These are phyloP conservation scores for Coemansia nantahalensis DNA, from an alignment of 192 early-diverging fungal species.

Conservation along the genomic window DNA sequence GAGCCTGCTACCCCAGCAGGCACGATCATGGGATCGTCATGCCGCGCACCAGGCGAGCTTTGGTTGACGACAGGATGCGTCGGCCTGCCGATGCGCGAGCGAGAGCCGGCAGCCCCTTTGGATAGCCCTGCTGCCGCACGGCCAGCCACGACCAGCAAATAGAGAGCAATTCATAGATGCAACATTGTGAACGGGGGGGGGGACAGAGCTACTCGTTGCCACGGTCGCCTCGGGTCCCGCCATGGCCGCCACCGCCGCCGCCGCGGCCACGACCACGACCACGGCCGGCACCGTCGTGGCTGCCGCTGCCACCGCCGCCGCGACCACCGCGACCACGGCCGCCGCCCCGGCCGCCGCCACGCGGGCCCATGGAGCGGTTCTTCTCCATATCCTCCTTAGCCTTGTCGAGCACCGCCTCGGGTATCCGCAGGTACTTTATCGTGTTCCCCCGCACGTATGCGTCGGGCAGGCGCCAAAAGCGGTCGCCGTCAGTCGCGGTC, in stretches of 20 bases:
- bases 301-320: constrained; percentile 53
- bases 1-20: too few relatives aligned
- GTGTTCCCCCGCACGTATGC: constrained; percentile 93
- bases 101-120: too few relatives aligned
- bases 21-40: too few relatives aligned
- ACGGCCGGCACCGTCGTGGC: constrained; percentile 40
- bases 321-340: constrained; percentile 52
- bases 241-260: constrained; percentile 2
- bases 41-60: too few relatives aligned
- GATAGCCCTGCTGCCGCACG: too few relatives aligned
- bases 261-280: constrained; percentile 49
- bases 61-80: too few relatives aligned
- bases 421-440: constrained; percentile 80
- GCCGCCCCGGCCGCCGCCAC: constrained; percentile 52
- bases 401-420: constrained; percentile 89
- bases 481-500: constrained; percentile 89
- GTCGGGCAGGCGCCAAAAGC: constrained; percentile 89
- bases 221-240: background rate
- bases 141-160: too few relatives aligned
- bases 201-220: too few relatives aligned
- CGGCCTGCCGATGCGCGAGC: too few relatives aligned
- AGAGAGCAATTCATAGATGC: too few relatives aligned
- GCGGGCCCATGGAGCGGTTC: constrained; percentile 51
- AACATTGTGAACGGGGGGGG: too few relatives aligned
- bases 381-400: constrained; percentile 79